Evolutionary conservation across 176 grass and related monocot species (phyloP).

Genomic region (Avena eriantha): DNA sequence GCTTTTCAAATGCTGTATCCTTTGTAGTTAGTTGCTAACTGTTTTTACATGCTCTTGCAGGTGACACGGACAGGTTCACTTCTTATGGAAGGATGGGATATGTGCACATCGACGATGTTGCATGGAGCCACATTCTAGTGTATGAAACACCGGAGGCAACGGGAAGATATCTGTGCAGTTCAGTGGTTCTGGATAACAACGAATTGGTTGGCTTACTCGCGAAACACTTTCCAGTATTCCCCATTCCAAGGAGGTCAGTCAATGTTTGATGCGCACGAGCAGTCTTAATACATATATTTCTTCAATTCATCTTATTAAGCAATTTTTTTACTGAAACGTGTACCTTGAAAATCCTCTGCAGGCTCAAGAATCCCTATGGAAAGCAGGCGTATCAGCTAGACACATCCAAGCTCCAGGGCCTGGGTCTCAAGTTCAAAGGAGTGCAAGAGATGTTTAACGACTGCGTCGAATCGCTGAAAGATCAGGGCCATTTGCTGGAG

Average conservation of each 20-base stretch:
- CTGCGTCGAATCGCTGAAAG: slow-evolving; percentile 70
- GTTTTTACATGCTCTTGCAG: slow-evolving; percentile 43
- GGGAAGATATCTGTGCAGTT: slow-evolving; percentile 87
- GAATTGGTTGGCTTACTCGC: slow-evolving; percentile 62
- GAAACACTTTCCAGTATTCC: slow-evolving; percentile 71
- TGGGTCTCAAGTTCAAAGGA: slow-evolving; percentile 84
- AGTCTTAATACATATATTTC: neutral
- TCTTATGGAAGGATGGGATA: slow-evolving; percentile 92
- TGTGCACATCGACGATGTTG: slow-evolving; percentile 91
- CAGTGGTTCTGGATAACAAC: slow-evolving; percentile 67
- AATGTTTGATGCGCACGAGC: neutral
- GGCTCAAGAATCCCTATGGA: slow-evolving; percentile 59
- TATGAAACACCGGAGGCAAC: slow-evolving; percentile 67
- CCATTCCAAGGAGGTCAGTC: slow-evolving; percentile 71
- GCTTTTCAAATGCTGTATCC: neutral
- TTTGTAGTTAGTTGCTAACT: neutral
- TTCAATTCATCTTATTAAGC: neutral
- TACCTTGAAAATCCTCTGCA: slow-evolving; percentile 35
- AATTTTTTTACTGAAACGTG: neutral
- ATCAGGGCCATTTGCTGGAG: slow-evolving; percentile 70
- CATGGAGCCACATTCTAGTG: slow-evolving; percentile 77
- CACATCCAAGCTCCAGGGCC: slow-evolving; percentile 70
- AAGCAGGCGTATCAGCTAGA: slow-evolving; percentile 69
- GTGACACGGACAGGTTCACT: slow-evolving; percentile 74
- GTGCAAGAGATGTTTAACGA: slow-evolving; percentile 87